Evolutionary conservation across 2,329 filamentous ascomycete species (phyloP), one percentile per base, ranked within the genome.

Genomic region (Colletotrichum nymphaeae): DNA sequence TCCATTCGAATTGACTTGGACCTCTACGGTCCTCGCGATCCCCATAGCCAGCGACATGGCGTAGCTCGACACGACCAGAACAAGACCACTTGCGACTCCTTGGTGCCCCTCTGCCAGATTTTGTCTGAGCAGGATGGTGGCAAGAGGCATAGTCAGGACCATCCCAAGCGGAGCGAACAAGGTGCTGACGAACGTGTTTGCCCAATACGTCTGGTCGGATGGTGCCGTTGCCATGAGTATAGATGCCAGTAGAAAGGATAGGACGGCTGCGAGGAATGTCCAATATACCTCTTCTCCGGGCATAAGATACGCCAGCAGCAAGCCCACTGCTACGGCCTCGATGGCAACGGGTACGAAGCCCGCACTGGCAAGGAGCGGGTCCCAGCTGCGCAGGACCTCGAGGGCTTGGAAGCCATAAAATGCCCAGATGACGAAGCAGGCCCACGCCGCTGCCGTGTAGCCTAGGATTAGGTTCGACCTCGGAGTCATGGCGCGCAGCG

Each of bases 41-140:
- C 91, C 92, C 0, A 94, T 83, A 0, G 89, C 90, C 4, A 93
- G 79, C 1, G 89, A 90, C 37, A 93, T 93, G 72, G 87, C 88
- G 78, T 93, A 94, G 78, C 93, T 93, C 72, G 93, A 88, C 9
- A 92, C 84, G 0, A 91, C 92, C 67, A 87, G 89, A 26, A 93
- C 88, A 8, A 93, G 78, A n/a, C 86, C 88, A 14, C 83, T 84
- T 1, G 81, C 85, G 8, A 86, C 83, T 4, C 85, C 85, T 75
- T 87, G 84, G 64, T 88, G 81, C 30, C 84, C 79, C 63, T 82
- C 83, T 12, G 82, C 77, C 0, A 88, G 82, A 1, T 82, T 82
- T 75, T 92, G 88, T 35, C 86, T 89, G 12, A 93, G 82, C 30
- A 93, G 85, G 8, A 93, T 78, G 0, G 86, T 91, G 0, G 89